Base-by-base conservation (phyloP, 805 yeast species). In the Hanseniaspora clermontiae region DNA sequence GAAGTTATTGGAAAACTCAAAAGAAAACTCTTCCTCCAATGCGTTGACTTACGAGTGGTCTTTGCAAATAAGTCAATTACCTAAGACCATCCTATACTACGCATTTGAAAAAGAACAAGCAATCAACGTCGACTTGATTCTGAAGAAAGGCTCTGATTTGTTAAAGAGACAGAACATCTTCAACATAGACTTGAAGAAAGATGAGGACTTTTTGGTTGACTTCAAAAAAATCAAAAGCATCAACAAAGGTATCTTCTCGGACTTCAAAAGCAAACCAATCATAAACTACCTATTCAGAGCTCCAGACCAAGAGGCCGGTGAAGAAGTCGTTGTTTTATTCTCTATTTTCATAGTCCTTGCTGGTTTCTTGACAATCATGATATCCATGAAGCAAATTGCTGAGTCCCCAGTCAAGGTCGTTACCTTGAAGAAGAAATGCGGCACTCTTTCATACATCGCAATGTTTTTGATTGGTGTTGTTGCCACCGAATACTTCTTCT, bases 231-330 rank as follows among this genome's bases (percentile, higher is more conserved):
- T 37, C 11, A 29, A 19, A 1, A 37, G 29, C 31, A 37, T 51
- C 11, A 53, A 53, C 40, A 53, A 53, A 34, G 57, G 57, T 45
- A 43, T 53, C 2, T 29, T 45, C 12, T 53, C 57, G 10, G 51
- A 45, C 34, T 53, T 53, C 42, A 53, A 53, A n/a, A 38, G 36
- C 20, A 53, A 53, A n/a, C 39, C 49, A 17, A 32, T 53, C 8
- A 83, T 87, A 60, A 68, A 67, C 60, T 88, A 86, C 67, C 65
- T 69, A 39, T 88, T 87, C 72, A 74, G 73, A 56, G 66, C 69
- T 4, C 77, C 77, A n/a, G 79, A 81, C 20, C 68, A 68, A 37
- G 78, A 82, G 38, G 81, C 79, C 12, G 70, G 77, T 56, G 68
- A 79, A 9, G 59, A 73, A 2, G 60, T 84, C 27, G 82, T 90